These are phyloP conservation scores for Sporisorium reilianum DNA, from an alignment of 1,284 basidiomycete genomes.

Conservation along the genomic window DNA sequence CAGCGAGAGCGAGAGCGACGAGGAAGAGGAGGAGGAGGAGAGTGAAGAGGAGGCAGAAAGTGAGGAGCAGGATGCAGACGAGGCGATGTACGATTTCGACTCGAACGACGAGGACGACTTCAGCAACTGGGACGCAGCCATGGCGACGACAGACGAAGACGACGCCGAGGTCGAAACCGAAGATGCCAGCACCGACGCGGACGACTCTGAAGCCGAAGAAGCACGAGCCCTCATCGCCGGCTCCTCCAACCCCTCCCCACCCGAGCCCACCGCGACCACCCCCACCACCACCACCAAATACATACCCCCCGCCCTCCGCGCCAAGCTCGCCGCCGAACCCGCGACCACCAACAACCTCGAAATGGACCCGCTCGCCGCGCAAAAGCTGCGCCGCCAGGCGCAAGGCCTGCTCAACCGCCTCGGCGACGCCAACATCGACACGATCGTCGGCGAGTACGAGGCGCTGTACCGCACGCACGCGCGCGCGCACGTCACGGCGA, in stretches of 20 bases:
- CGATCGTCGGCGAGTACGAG: conserved; percentile 83
- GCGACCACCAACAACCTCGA: conserved; percentile 19
- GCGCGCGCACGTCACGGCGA: conserved; percentile 86
- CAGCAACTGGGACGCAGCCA: conserved; percentile 54
- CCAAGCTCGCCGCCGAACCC: conserved; percentile 65
- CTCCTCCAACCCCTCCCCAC: background rate
- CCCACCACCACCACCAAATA: conserved; percentile 69
- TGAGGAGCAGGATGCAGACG: conserved; percentile 18
- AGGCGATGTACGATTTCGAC: conserved; percentile 43
- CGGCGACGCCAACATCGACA: conserved; percentile 86
- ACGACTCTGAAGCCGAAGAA: conserved; percentile 43
- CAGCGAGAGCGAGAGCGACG: conserved; percentile 9
- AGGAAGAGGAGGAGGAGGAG: conserved; percentile 6
- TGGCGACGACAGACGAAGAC: conserved; percentile 53
- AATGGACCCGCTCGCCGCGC: conserved; percentile 67
- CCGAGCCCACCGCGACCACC: conserved; percentile 14
- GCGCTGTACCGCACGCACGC: conserved; percentile 81
- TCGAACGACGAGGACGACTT: conserved; percentile 49
- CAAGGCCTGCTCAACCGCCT: conserved; percentile 91
- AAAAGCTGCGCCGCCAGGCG: conserved; percentile 81
- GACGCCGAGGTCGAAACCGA: conserved; percentile 9
- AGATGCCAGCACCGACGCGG: conserved; percentile 1
- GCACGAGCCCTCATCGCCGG: conserved; percentile 28
- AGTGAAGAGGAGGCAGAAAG: conserved; percentile 4
- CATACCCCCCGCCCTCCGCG: conserved; percentile 73